phyloP scores from a whole-genome alignment of 1,284 basidiomycete genomes.

The Pisolithus thermaeus region DNA sequence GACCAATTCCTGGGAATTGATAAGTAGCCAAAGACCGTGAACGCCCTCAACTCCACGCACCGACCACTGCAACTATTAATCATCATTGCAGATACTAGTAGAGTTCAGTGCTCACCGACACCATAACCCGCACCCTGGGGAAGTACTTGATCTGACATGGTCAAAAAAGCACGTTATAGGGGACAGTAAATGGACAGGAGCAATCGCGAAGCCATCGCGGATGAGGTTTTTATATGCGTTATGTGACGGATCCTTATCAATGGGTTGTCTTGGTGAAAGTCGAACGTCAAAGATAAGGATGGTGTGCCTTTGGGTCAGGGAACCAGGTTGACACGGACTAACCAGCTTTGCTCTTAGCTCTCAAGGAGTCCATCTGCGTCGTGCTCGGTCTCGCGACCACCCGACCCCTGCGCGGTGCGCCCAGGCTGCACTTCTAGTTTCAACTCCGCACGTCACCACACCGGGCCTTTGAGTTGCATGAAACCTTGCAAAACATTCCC shows the following conservation, averaged over 20 bases:
- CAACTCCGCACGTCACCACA: no score
- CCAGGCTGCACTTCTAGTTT: no score
- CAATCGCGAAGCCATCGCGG: neutral
- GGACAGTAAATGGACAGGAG: neutral
- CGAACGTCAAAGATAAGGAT: no score
- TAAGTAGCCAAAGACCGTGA: neutral
- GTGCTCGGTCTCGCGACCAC: no score
- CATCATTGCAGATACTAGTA: neutral
- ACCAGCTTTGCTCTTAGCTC: no score
- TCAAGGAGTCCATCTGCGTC: no score
- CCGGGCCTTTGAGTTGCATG: no score
- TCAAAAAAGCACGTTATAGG: neutral
- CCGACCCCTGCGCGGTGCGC: no score
- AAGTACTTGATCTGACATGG: slow-evolving; percentile 34
- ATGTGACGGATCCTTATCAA: neutral
- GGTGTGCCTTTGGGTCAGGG: no score
- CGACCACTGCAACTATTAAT: slow-evolving; percentile 36
- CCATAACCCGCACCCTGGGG: slow-evolving; percentile 77
- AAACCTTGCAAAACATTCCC: no score
- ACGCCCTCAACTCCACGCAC: slow-evolving; percentile 26
- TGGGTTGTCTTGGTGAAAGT: neutral
- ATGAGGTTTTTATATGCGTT: neutral
- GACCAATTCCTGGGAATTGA: slow-evolving; percentile 57
- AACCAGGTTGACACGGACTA: no score
- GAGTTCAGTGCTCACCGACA: slow-evolving; percentile 52